Conservation (phyloP, 2,329 filamentous ascomycete genomes). For the Trichocomaceae sp. region DNA sequence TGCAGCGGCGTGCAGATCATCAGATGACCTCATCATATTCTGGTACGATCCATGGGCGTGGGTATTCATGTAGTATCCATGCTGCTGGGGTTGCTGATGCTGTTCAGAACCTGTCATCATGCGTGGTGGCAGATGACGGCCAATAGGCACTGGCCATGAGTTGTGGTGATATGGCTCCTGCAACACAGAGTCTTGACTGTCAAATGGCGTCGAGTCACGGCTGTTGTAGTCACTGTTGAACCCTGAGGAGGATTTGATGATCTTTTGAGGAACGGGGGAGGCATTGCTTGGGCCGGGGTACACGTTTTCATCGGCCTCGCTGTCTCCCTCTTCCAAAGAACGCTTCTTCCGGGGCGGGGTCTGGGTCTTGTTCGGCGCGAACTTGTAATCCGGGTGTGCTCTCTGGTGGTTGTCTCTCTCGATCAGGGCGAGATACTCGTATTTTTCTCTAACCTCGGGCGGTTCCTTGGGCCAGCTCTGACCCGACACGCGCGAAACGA, state of each 20-base stretch:
- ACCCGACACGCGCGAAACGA: constrained; percentile 82
- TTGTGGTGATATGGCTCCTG: constrained; percentile 32
- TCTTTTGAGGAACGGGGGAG: constrained; percentile 11
- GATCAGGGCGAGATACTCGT: constrained; percentile 68
- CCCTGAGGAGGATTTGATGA: constrained; percentile 23
- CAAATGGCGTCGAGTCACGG: constrained; percentile 31
- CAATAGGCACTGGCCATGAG: constrained; percentile 35
- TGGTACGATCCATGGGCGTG: constrained; percentile 38
- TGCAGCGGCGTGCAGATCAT: constrained; percentile 42
- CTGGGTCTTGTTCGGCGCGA: constrained; percentile 69
- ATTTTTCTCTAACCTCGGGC: constrained; percentile 63
- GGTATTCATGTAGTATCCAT: constrained; percentile 16
- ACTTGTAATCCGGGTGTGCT: constrained; percentile 90
- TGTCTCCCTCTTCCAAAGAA: constrained; percentile 31
- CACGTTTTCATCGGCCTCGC: constrained; percentile 33
- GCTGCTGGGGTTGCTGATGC: constrained; percentile 1
- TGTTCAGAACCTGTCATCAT: neutral
- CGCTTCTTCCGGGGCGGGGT: constrained; percentile 45
- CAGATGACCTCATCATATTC: constrained; percentile 26
- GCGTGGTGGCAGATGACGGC: constrained; percentile 33
- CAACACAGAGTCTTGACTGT: constrained; percentile 21
- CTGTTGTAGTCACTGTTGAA: constrained; percentile 25
- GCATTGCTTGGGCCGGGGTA: constrained; percentile 12
- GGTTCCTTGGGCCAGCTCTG: constrained; percentile 79
- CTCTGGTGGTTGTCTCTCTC: constrained; percentile 79